phyloP scores from a whole-genome alignment of 2,329 filamentous ascomycete species.

The Apiospora arundinis region DNA sequence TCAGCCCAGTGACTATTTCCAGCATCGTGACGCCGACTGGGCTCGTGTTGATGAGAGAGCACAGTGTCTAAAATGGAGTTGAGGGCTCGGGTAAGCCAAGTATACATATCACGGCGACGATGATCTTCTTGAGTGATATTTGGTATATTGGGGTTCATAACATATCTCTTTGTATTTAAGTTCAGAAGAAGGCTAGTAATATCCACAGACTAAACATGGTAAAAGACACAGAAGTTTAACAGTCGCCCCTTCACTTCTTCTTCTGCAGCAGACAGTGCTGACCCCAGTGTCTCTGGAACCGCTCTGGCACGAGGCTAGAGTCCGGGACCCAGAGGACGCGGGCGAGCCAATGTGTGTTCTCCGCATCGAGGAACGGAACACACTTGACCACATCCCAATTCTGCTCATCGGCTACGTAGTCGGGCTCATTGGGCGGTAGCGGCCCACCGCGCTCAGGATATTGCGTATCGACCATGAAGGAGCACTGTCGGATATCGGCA shows the following conservation, averaged over 20 bases:
- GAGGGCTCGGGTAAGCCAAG: too few relatives aligned
- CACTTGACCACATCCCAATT: constrained; percentile 82
- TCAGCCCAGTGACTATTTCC: too few relatives aligned
- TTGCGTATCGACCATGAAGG: constrained; percentile 87
- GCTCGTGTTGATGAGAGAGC: too few relatives aligned
- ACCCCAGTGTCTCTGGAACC: constrained; percentile 80
- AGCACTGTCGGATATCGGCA: constrained; percentile 75
- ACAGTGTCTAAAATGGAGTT: too few relatives aligned
- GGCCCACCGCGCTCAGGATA: constrained; percentile 63
- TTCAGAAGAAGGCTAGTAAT: background rate
- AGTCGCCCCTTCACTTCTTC: constrained; percentile 39
- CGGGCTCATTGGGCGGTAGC: constrained; percentile 74
- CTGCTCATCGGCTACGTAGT: constrained; percentile 75
- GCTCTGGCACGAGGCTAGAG: constrained; percentile 69
- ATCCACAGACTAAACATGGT: background rate
- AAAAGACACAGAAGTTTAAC: too few relatives aligned
- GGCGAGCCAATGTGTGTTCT: constrained; percentile 73
- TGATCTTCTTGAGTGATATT: background rate
- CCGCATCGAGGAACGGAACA: constrained; percentile 79
- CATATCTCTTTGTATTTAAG: background rate
- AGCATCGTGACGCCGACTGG: too few relatives aligned
- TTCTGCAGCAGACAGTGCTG: constrained; percentile 82
- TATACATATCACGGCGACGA: background rate
- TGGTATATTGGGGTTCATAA: background rate
- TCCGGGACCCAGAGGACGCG: constrained; percentile 85